Conservation (phyloP, 202 grass and related monocot genomes). For the Dendrocalamus latiflorus region DNA sequence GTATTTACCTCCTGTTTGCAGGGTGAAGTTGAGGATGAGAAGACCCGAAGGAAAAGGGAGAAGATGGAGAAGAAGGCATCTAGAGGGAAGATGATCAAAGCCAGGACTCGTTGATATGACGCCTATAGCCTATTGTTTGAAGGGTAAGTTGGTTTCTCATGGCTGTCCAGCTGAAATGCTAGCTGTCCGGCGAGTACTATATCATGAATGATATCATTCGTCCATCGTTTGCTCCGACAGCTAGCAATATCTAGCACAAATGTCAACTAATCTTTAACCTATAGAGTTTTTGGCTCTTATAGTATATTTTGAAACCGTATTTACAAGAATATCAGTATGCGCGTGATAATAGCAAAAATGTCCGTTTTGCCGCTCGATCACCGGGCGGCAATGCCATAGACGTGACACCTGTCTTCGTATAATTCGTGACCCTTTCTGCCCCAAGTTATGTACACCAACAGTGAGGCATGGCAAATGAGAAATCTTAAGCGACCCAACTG, state of each 20-base stretch:
- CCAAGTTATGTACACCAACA: not conserved
- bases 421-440: not conserved
- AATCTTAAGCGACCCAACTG: not conserved
- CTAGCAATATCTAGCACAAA: constrained; percentile 1
- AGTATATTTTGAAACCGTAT: too few species aligned
- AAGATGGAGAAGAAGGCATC: constrained; percentile 98
- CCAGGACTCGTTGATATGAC: constrained; percentile 60
- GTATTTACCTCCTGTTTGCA: constrained; percentile 32
- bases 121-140: constrained; percentile 3
- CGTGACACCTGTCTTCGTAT: not conserved
- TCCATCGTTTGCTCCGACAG: constrained; percentile 19
- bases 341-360: too few species aligned
- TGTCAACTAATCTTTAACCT: constrained; percentile 18
- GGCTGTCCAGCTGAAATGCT: constrained; percentile 4
- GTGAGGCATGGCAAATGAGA: not conserved
- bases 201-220: not conserved
- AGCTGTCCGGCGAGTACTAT: constrained; percentile 3
- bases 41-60: constrained; percentile 85
- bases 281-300: not conserved
- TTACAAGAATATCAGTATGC: too few species aligned
- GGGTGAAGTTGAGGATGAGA: constrained; percentile 86
- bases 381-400: too few species aligned
- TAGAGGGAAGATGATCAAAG: constrained; percentile 80
- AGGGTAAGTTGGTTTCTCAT: constrained; percentile 32
- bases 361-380: too few species aligned